These are phyloP conservation scores for Rhodofomes roseus DNA, from an alignment of 1,284 basidiomycete species.

Conservation along the genomic window DNA sequence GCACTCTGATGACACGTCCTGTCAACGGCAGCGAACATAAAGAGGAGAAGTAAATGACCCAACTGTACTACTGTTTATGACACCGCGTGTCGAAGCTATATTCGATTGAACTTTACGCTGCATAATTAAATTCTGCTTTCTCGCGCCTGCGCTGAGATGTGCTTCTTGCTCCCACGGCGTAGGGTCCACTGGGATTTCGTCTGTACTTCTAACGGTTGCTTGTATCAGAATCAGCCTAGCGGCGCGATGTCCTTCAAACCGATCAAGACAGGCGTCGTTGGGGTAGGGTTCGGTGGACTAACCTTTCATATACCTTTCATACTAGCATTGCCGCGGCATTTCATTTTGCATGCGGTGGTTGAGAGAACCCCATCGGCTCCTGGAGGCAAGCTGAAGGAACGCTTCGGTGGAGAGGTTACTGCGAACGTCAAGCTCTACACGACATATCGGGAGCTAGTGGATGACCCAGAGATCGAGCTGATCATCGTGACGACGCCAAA, in stretches of 20 bases:
- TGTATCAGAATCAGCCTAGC: neutral
- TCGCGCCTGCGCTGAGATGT: neutral
- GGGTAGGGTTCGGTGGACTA: slow-evolving; percentile 70
- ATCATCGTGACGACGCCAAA: slow-evolving; percentile 77
- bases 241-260: slow-evolving; percentile 26
- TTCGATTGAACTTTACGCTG: neutral
- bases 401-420: slow-evolving; percentile 47
- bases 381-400: slow-evolving; percentile 58
- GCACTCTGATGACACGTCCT: neutral
- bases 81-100: neutral
- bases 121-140: neutral
- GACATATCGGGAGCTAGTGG: slow-evolving; percentile 51
- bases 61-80: neutral
- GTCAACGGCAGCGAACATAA: neutral
- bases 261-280: slow-evolving; percentile 70
- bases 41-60: neutral
- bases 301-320: slow-evolving; percentile 82
- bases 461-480: slow-evolving; percentile 59
- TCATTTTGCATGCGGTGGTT: slow-evolving; percentile 66
- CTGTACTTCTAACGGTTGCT: neutral
- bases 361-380: slow-evolving; percentile 54
- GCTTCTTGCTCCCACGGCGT: neutral
- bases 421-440: slow-evolving; percentile 46
- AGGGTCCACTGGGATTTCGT: neutral
- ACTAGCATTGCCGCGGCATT: slow-evolving; percentile 66